Percentiles rank a stretch among this genome's conserved stretches.
These are phyloP conservation scores for Pezizomycotina sp. DNA, from an alignment of 2,329 filamentous ascomycete species.

Conservation along the genomic window DNA sequence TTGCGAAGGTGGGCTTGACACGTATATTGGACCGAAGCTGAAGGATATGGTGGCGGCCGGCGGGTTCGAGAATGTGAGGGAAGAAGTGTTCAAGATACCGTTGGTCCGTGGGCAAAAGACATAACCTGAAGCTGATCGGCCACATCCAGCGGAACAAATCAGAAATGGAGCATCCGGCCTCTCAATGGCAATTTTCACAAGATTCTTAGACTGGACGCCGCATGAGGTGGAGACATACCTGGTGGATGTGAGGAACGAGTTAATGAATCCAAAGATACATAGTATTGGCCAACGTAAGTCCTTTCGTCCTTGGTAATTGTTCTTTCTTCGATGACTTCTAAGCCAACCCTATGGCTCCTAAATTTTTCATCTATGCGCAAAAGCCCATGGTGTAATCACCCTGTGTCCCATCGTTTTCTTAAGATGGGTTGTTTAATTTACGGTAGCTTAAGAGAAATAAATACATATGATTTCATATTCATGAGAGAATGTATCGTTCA, in stretches of 20 bases:
- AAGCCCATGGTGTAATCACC: no score
- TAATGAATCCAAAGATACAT: no score
- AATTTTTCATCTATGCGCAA: no score
- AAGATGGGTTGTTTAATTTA: no score
- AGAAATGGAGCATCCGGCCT: slow-evolving; percentile 28
- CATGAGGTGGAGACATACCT: slow-evolving; percentile 25
- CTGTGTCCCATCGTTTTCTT: no score
- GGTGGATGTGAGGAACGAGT: slow-evolving; percentile 14
- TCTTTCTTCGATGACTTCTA: no score
- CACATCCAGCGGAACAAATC: slow-evolving; percentile 27
- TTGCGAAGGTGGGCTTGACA: slow-evolving; percentile 10
- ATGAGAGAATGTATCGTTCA: no score
- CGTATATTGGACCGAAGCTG: slow-evolving; percentile 10
- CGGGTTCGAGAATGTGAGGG: slow-evolving; percentile 29
- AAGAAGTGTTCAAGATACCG: slow-evolving; percentile 29
- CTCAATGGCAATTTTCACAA: slow-evolving; percentile 29
- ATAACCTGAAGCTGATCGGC: slow-evolving; percentile 28
- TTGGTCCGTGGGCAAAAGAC: slow-evolving; percentile 29
- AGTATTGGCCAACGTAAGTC: no score
- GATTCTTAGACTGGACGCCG: slow-evolving; percentile 28
- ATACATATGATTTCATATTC: no score
- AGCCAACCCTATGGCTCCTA: no score
- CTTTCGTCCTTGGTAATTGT: no score
- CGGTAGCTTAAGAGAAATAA: no score
- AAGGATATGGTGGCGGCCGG: slow-evolving; percentile 26